Percentiles rank a stretch among this genome's conserved stretches.
Conservation (phyloP, 2,329 filamentous ascomycete species). For the Cladophialophora immunda region DNA sequence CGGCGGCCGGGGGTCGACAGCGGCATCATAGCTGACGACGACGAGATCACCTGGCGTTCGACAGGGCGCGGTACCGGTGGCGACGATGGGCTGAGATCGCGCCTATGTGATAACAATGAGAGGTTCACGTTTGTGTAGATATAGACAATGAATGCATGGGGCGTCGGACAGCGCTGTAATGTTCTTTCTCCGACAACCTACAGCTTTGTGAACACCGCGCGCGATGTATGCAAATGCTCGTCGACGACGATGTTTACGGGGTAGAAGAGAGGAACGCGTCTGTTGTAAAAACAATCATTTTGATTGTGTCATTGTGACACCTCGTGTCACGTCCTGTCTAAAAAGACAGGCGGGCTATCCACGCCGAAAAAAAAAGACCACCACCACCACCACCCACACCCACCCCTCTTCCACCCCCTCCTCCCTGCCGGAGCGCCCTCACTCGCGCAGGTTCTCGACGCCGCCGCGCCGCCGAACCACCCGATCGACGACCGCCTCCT, state of each 20-base stretch:
- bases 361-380: background rate
- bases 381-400: background rate
- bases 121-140: background rate
- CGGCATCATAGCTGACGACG: background rate
- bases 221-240: background rate
- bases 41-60: background rate
- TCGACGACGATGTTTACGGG: background rate
- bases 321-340: background rate
- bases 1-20: too few species aligned
- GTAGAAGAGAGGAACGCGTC: background rate
- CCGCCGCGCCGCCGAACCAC: conserved; percentile 18
- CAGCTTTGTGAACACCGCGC: background rate
- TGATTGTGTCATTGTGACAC: conserved; percentile 3
- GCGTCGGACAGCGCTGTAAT: background rate
- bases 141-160: background rate
- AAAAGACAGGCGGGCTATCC: background rate
- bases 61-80: too few species aligned
- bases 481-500: conserved; percentile 1
- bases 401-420: background rate
- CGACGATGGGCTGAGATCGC: background rate
- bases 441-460: conserved; percentile 1
- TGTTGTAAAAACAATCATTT: background rate
- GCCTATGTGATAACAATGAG: background rate
- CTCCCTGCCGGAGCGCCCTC: background rate
- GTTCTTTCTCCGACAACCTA: background rate